Percentiles rank a stretch among this genome's conserved stretches.
Evolutionary conservation across 345 rosid species (phyloP).

Genomic region (Erodium maritimum): DNA sequence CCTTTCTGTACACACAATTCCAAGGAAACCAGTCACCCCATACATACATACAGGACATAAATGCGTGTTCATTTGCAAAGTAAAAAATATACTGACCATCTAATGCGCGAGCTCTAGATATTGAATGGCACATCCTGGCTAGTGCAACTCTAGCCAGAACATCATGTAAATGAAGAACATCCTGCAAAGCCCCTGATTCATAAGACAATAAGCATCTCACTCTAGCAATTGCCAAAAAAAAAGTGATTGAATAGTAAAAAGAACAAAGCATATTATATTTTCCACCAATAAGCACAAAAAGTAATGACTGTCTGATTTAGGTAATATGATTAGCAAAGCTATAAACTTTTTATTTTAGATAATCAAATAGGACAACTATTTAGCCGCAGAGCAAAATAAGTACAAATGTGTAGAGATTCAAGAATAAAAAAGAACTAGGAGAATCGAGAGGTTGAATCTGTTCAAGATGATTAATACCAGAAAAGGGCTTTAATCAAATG

Average conservation of each 20-base stretch:
- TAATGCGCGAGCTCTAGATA: conserved; percentile 83
- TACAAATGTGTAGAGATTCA: neutral
- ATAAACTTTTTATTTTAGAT: neutral
- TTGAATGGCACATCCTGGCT: conserved; percentile 82
- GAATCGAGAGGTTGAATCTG: neutral
- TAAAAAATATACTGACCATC: conserved; percentile 52
- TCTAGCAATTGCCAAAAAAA: conserved; percentile 4
- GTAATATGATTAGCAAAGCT: neutral
- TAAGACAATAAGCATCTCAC: conserved; percentile 7
- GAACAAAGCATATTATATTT: neutral
- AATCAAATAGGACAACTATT: neutral
- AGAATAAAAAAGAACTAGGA: no score
- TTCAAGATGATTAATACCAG: no score
- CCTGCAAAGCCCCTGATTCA: conserved; percentile 89
- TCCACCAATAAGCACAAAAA: no score
- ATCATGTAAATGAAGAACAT: conserved; percentile 97
- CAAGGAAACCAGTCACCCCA: conserved; percentile 13
- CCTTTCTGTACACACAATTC: conserved; percentile 48
- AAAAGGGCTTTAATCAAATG: no score
- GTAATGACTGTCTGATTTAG: no score
- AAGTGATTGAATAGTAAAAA: neutral
- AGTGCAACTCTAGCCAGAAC: conserved; percentile 96
- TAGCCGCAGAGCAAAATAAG: neutral
- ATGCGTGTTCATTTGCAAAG: conserved; percentile 7
- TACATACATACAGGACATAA: conserved; percentile 8